A percentile compares a stretch with the other conserved stretches of the same genome.
Evolutionary conservation across 1,284 basidiomycete species (phyloP).

Genomic region (Fomitopsis betulina): DNA sequence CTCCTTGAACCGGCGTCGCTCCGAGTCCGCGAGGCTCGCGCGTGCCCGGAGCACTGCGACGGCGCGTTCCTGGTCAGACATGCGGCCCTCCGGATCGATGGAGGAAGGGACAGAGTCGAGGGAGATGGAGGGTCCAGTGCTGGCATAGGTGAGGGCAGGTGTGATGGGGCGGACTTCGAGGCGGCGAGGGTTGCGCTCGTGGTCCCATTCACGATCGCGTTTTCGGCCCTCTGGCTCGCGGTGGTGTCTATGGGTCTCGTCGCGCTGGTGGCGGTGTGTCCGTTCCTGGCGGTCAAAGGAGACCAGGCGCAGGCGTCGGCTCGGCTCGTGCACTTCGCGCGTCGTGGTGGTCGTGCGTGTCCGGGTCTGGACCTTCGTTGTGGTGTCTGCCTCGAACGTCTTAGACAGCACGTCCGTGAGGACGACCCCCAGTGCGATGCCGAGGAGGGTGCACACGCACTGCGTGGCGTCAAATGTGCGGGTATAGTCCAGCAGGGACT

Average conservation of each 20-base stretch:
- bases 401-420: slow-evolving; percentile 63
- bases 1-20: slow-evolving; percentile 75
- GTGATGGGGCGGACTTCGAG: slow-evolving; percentile 23
- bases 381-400: slow-evolving; percentile 42
- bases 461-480: slow-evolving; percentile 46
- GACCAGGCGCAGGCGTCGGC: slow-evolving; percentile 26
- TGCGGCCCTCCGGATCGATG: slow-evolving; percentile 50
- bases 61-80: slow-evolving; percentile 67
- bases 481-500: slow-evolving; percentile 58
- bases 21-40: slow-evolving; percentile 74
- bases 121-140: slow-evolving; percentile 29
- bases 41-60: slow-evolving; percentile 66
- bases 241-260: slow-evolving; percentile 10
- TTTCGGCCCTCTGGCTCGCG: slow-evolving; percentile 13
- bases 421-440: slow-evolving; percentile 58
- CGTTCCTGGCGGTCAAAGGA: slow-evolving; percentile 23
- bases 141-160: slow-evolving; percentile 25
- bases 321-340: slow-evolving; percentile 16
- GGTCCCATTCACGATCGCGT: slow-evolving; percentile 6
- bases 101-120: slow-evolving; percentile 51
- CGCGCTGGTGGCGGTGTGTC: slow-evolving; percentile 13
- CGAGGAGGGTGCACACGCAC: slow-evolving; percentile 53
- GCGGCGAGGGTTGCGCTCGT: slow-evolving; percentile 16
- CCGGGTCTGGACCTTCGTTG: slow-evolving; percentile 13
- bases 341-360: slow-evolving; percentile 3